Evolutionary conservation across 768 basidiomycete species (phyloP).

Genomic region (Hemileccinum rubropunctum): DNA sequence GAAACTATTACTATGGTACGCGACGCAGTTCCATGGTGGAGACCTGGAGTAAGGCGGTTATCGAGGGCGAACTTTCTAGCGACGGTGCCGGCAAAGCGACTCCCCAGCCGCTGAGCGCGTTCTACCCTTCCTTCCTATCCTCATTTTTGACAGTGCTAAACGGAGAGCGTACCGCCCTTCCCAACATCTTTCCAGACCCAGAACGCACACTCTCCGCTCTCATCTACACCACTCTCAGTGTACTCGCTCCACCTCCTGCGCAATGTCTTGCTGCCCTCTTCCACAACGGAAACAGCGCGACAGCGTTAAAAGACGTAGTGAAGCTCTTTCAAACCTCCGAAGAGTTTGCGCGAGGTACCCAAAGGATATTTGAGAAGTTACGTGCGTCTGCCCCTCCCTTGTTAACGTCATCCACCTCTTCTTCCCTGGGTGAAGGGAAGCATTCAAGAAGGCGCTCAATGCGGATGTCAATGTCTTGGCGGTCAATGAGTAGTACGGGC

Average conservation of each 20-base stretch:
- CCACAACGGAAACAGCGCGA: constrained; percentile 55
- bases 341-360: constrained; percentile 71
- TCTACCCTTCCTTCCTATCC: constrained; percentile 75
- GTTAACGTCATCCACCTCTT: constrained; percentile 16
- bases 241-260: constrained; percentile 76
- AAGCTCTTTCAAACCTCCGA: constrained; percentile 70
- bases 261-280: constrained; percentile 73
- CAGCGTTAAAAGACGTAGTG: constrained; percentile 69
- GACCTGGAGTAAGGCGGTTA: constrained; percentile 61
- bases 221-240: constrained; percentile 76
- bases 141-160: constrained; percentile 63
- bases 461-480: constrained; percentile 66
- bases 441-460: constrained; percentile 53
- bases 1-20: constrained; percentile 91
- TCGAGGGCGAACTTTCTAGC: constrained; percentile 33
- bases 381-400: constrained; percentile 35
- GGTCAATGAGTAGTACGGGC: constrained; percentile 34
- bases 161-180: constrained; percentile 69
- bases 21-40: constrained; percentile 62
- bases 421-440: constrained; percentile 21
- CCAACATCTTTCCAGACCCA: constrained; percentile 87
- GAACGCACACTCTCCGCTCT: constrained; percentile 72
- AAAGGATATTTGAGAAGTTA: constrained; percentile 77
- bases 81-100: constrained; percentile 42
- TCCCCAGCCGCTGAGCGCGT: constrained; percentile 53